phyloP scores from a whole-genome alignment of 371 early-diverging fungal genomes.

The Mortierella sp. region DNA sequence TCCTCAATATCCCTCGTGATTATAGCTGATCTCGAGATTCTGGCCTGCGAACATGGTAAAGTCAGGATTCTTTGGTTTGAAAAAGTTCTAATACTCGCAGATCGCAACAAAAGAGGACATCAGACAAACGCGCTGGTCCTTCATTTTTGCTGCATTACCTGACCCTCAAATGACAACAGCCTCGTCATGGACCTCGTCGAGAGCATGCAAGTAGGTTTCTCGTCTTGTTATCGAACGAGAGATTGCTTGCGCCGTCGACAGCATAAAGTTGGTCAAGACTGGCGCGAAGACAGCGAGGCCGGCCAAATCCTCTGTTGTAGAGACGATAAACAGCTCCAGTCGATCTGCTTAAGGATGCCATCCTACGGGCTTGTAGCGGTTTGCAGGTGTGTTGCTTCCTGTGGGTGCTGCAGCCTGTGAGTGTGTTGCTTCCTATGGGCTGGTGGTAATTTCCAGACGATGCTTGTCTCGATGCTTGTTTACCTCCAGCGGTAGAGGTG shows the following conservation, averaged over 20 bases:
- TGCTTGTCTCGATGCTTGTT: no score
- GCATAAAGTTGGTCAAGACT: slow-evolving; percentile 72
- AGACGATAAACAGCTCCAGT: slow-evolving; percentile 62
- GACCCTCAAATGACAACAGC: slow-evolving; percentile 91
- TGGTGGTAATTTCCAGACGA: no score
- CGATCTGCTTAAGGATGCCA: slow-evolving; percentile 29
- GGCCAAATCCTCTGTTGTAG: slow-evolving; percentile 76
- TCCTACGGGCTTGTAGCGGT: no score
- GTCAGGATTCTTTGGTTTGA: no score
- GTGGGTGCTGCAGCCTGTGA: no score
- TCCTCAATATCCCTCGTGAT: slow-evolving; percentile 70
- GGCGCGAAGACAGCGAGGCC: slow-evolving; percentile 82
- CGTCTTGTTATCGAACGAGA: slow-evolving; percentile 58
- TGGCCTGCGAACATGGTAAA: slow-evolving; percentile 84
- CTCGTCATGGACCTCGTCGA: slow-evolving; percentile 70
- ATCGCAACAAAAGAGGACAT: no score
- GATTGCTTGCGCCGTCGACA: slow-evolving; percentile 38
- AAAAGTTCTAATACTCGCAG: no score
- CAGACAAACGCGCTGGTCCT: no score
- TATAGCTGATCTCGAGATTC: slow-evolving; percentile 86
- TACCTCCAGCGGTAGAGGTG: no score
- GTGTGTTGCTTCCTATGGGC: no score
- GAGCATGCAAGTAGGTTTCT: slow-evolving; percentile 64
- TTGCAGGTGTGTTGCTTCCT: no score
- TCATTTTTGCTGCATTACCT: no score